Base-by-base conservation (phyloP, 2,329 filamentous ascomycete genomes). In the Xylariaceae sp. region DNA sequence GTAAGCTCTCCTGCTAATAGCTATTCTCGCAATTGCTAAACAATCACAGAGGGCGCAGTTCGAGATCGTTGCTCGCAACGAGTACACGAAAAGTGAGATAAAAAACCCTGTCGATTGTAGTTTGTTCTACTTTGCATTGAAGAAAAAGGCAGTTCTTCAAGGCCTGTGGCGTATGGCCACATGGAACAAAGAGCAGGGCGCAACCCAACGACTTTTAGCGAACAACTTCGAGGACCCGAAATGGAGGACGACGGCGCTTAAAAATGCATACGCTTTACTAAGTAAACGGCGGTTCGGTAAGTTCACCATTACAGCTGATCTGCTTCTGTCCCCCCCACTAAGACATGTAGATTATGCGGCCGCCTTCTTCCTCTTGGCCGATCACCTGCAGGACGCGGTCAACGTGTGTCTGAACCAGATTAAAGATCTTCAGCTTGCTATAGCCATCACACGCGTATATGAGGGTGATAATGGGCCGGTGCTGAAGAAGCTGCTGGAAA, bases 201-300 rank as follows among this genome's bases (percentile, higher is more conserved):
- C 87, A 0, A 99, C 94, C 0, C 81, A 86, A 52, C 83, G 81
- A 53, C 76, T 99, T 30, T 74, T 99, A 18, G 80, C 86, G n/a
- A 95, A 96, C 62, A 90, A 97, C 66, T 99, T 99, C 67, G 77
- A 82, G 4, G 88, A 96, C 54, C 78, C 85, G 1, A 86, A 89
- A 58, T 97, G 94, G 89, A 87, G 82, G 66, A 95, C 88, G 1
- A 83, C 89, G 5, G 94, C 94, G 0, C 73, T 95, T 52, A 99
- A 99, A 70, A 99, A 99, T 66, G 94, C 94, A 0, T 99, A 96
- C 69, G 92, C 94, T 2, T 71, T 99, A 47, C 85, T 99, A 64
- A 94, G 92, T 57, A 95, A 90, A 69, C 81, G 90, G 40, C 80
- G 94, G 44, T 96, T 96, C 66, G 82, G 87, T 90, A 68, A 64